These are phyloP conservation scores for Funneliformis mosseae DNA, from an alignment of 192 early-diverging fungal genomes.

Conservation along the genomic window DNA sequence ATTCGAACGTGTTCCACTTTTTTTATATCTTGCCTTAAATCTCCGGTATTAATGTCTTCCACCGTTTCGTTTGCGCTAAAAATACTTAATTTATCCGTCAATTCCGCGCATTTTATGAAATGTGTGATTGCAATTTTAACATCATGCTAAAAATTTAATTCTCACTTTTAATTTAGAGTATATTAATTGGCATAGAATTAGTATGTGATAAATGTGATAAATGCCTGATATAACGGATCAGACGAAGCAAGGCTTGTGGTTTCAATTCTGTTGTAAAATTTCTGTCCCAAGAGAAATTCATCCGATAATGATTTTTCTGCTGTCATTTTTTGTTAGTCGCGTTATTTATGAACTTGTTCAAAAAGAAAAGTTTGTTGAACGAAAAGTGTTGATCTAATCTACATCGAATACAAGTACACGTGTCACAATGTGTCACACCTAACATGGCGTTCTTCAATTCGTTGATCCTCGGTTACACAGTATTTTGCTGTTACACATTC, in stretches of 20 bases:
- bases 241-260: slow-evolving; percentile 47
- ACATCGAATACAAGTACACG: background rate
- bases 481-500: no score
- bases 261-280: slow-evolving; percentile 38
- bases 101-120: slow-evolving; percentile 47
- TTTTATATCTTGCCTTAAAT: slow-evolving; percentile 59
- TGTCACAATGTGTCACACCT: background rate
- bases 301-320: slow-evolving; percentile 7
- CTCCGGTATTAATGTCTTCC: slow-evolving; percentile 84
- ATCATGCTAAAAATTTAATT: slow-evolving; percentile 42
- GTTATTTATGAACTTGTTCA: no score
- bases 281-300: slow-evolving; percentile 36
- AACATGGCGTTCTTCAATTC: background rate
- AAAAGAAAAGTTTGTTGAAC: no score
- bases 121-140: slow-evolving; percentile 51
- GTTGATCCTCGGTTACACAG: background rate
- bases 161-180: background rate
- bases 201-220: no score
- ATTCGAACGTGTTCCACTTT: background rate
- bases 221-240: slow-evolving; percentile 43
- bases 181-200: no score
- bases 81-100: slow-evolving; percentile 64
- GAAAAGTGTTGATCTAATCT: background rate
- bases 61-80: slow-evolving; percentile 88
- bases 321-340: background rate